phyloP scores from a whole-genome alignment of 2,329 filamentous ascomycete genomes.

The Periconia sp. region DNA sequence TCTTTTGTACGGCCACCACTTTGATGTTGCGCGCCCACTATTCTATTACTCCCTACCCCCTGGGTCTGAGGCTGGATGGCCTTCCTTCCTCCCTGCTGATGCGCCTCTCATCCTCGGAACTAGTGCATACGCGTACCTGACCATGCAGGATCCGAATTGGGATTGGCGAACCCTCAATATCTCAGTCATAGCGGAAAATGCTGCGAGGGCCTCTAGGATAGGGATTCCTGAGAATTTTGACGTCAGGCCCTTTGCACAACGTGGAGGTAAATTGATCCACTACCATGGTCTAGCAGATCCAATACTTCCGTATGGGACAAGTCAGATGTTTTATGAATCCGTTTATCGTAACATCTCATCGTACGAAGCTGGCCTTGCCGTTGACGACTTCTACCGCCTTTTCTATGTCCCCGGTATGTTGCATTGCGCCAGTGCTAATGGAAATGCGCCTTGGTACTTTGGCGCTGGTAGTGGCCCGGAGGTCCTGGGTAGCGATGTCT shows the following conservation, averaged over 20 bases:
- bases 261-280: slow-evolving; percentile 16
- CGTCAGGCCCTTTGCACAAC: slow-evolving; percentile 8
- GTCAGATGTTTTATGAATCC: slow-evolving; percentile 56
- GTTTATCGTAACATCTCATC: slow-evolving; percentile 31
- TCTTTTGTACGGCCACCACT: slow-evolving; percentile 43
- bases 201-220: slow-evolving; percentile 35
- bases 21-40: slow-evolving; percentile 11
- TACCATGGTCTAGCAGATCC: slow-evolving; percentile 18
- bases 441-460: slow-evolving; percentile 49
- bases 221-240: slow-evolving; percentile 8
- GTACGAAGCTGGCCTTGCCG: background rate
- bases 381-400: slow-evolving; percentile 19
- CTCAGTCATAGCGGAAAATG: slow-evolving; percentile 26
- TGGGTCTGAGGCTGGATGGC: slow-evolving; percentile 6
- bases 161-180: slow-evolving; percentile 36
- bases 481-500: background rate
- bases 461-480: slow-evolving; percentile 31
- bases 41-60: background rate
- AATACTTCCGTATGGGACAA: slow-evolving; percentile 46
- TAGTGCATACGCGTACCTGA: background rate
- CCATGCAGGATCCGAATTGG: slow-evolving; percentile 26
- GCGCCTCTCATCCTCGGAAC: slow-evolving; percentile 10
- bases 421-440: slow-evolving; percentile 39
- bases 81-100: slow-evolving; percentile 1
- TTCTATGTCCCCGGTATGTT: slow-evolving; percentile 24